Conservation (phyloP, 116 monocot species). For the Posidonia oceanica region DNA sequence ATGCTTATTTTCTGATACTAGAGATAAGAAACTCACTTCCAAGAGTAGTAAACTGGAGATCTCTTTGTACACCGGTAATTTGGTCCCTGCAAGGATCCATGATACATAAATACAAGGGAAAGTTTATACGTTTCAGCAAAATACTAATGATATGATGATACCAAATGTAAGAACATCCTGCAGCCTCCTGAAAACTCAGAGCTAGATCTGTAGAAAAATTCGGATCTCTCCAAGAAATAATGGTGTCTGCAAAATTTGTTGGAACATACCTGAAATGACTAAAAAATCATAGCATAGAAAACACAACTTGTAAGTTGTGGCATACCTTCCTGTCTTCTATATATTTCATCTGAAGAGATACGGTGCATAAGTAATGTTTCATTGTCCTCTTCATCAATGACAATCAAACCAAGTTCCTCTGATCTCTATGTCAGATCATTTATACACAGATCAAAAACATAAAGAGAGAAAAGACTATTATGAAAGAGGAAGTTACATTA, state of each 20-base stretch:
- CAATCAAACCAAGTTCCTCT: conserved; percentile 59
- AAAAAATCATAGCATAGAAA: background rate
- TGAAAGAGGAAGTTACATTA: background rate
- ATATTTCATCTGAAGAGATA: conserved; percentile 52
- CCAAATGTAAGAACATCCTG: conserved; percentile 71
- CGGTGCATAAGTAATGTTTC: conserved; percentile 54
- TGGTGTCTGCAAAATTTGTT: conserved; percentile 28
- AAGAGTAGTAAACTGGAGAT: conserved; percentile 39
- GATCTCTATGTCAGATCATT: conserved; percentile 23
- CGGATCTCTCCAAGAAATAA: conserved; percentile 68
- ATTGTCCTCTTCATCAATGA: conserved; percentile 65
- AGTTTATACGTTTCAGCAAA: background rate
- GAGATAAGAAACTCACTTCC: conserved; percentile 25
- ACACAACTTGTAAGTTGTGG: background rate
- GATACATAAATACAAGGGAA: background rate
- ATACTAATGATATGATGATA: conserved; percentile 7
- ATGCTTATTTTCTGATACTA: background rate
- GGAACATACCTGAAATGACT: background rate
- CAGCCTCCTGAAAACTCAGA: conserved; percentile 56
- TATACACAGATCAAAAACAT: background rate
- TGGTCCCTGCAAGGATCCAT: conserved; percentile 39
- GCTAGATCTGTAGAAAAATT: conserved; percentile 44
- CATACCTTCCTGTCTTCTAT: conserved; percentile 68
- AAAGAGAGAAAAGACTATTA: too few relatives aligned
- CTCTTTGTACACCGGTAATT: conserved; percentile 40